These are phyloP conservation scores for Podaxis rugospora DNA, from an alignment of 768 basidiomycete genomes.

Conservation along the genomic window DNA sequence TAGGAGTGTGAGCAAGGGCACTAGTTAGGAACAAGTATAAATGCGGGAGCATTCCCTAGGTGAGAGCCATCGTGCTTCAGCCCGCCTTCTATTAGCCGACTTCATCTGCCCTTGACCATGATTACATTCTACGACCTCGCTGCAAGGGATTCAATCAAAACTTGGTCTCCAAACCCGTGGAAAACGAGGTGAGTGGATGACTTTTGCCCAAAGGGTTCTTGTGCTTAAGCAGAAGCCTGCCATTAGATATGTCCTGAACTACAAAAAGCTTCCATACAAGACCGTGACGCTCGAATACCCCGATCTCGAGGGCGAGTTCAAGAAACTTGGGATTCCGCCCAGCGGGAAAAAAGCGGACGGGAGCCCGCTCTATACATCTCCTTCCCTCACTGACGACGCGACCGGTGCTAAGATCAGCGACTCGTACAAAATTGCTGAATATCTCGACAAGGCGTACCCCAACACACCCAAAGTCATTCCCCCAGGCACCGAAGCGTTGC, in stretches of 20 bases:
- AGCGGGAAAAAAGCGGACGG: conserved; percentile 29
- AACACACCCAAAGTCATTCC: conserved; percentile 27
- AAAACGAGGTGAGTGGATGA: conserved; percentile 22
- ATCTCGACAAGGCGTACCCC: conserved; percentile 49
- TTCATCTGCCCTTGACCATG: conserved; percentile 3
- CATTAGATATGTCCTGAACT: conserved; percentile 29
- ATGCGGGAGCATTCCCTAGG: not conserved
- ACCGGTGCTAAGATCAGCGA: conserved; percentile 35
- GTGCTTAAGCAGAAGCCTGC: not conserved
- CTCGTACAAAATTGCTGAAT: conserved; percentile 41
- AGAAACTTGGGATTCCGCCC: conserved; percentile 32
- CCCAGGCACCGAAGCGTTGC: conserved; percentile 30
- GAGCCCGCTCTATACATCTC: conserved; percentile 37
- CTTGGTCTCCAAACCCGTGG: conserved; percentile 30
- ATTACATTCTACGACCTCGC: conserved; percentile 36
- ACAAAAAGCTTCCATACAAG: conserved; percentile 34
- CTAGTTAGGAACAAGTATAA: not conserved
- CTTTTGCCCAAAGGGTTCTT: not conserved
- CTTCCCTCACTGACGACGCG: conserved; percentile 43
- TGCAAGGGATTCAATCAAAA: conserved; percentile 16
- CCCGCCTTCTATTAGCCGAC: no score
- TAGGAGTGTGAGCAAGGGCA: not conserved
- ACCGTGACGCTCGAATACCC: conserved; percentile 51
- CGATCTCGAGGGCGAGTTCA: conserved; percentile 35
- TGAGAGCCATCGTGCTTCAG: not conserved